Conservation (phyloP, 768 basidiomycete species). For the Pleurotus giganteus region DNA sequence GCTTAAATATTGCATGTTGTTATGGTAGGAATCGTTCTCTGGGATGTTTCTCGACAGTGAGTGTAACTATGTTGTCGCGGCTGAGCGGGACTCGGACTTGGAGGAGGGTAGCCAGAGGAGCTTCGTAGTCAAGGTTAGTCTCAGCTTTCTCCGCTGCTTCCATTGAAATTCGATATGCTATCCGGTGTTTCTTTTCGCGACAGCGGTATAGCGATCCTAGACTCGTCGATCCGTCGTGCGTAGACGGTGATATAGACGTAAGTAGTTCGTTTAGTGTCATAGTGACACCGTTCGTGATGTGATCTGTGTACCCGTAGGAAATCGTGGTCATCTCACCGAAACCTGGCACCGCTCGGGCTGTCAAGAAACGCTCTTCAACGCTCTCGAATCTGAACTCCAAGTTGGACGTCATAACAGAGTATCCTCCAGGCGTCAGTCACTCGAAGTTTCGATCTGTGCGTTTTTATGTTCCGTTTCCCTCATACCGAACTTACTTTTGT, state of each 20-base stretch:
- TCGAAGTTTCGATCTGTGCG: slow-evolving; percentile 2
- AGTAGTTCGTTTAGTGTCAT: not conserved
- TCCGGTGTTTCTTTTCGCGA: no score
- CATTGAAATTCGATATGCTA: no score
- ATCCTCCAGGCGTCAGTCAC: not conserved
- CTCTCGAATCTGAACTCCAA: not conserved
- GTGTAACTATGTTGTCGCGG: not conserved
- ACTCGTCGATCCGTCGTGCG: not conserved
- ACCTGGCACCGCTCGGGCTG: no score
- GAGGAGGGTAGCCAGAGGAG: not conserved
- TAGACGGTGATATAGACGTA: slow-evolving; percentile 1
- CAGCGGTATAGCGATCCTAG: slow-evolving; percentile 1
- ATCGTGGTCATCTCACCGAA: not conserved
- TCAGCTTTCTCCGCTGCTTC: not conserved
- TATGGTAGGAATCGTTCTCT: not conserved
- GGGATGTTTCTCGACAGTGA: not conserved
- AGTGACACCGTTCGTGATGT: not conserved
- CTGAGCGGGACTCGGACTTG: not conserved
- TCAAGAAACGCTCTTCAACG: not conserved
- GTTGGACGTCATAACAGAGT: not conserved
- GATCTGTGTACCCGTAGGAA: not conserved
- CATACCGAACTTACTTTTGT: not conserved
- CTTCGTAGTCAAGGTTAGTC: slow-evolving; percentile 1
- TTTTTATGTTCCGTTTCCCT: not conserved
- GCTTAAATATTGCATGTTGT: not conserved